Percentiles rank a stretch among this genome's conserved stretches.
Conservation (phyloP, 164 flowering plant genomes). For the Berberis thunbergii region DNA sequence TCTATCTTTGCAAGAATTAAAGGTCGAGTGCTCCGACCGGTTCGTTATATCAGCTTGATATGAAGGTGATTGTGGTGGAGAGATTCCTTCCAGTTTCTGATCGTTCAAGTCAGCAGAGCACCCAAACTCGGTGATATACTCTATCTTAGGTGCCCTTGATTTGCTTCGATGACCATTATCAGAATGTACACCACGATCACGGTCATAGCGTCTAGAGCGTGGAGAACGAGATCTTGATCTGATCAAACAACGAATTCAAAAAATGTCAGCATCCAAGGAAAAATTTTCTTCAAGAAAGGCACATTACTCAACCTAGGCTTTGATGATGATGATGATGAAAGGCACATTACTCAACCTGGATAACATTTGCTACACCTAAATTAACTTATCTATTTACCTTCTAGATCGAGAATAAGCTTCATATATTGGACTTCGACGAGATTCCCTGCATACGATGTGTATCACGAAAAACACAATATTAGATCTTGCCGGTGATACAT, state of each 20-base stretch:
- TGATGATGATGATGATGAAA: constrained; percentile 80
- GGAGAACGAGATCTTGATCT: constrained; percentile 82
- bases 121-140: constrained; percentile 95
- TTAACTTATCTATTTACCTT: constrained; percentile 32
- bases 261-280: constrained; percentile 77
- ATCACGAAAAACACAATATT: background rate
- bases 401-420: constrained; percentile 91
- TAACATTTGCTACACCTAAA: no score
- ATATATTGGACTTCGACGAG: constrained; percentile 89
- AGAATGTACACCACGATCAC: constrained; percentile 52
- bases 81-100: constrained; percentile 63
- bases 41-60: constrained; percentile 53
- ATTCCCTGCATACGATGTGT: constrained; percentile 43
- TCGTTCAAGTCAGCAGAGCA: constrained; percentile 51
- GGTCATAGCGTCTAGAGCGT: constrained; percentile 70
- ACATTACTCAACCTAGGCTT: constrained; percentile 50
- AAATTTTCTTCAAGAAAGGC: constrained; percentile 6
- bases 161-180: constrained; percentile 66
- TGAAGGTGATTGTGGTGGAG: constrained; percentile 92
- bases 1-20: constrained; percentile 89
- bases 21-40: constrained; percentile 99
- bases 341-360: background rate
- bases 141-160: constrained; percentile 69
- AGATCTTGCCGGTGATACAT: no score
- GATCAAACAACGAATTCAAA: constrained; percentile 36